These are phyloP conservation scores for Aspergillus alliaceus DNA, from an alignment of 2,329 filamentous ascomycete species.

Conservation along the genomic window DNA sequence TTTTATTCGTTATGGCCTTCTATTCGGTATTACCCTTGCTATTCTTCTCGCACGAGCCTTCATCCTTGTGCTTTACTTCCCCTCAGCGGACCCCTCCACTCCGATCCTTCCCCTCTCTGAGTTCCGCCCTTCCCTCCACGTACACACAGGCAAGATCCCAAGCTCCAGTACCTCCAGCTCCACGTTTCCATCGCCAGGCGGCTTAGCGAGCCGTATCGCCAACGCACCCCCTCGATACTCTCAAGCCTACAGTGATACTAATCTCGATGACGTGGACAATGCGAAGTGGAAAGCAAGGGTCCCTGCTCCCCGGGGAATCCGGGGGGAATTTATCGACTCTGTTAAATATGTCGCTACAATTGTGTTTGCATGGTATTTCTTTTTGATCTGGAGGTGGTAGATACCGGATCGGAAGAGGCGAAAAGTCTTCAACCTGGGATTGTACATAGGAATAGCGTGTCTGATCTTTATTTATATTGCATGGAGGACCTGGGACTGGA, in stretches of 20 bases:
- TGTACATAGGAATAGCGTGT: neutral
- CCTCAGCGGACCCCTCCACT: conserved; percentile 9
- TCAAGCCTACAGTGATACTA: conserved; percentile 25
- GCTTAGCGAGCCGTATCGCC: conserved; percentile 30
- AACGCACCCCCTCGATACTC: conserved; percentile 21
- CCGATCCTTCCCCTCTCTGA: conserved; percentile 33
- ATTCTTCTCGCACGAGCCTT: conserved; percentile 49
- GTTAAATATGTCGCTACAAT: conserved; percentile 64
- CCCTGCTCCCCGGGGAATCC: conserved; percentile 41
- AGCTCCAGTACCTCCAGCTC: conserved; percentile 35
- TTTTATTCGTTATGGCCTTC: conserved; percentile 73
- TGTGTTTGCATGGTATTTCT: conserved; percentile 64
- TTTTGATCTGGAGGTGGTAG: conserved; percentile 64
- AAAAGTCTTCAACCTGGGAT: too few species aligned
- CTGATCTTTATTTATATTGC: neutral
- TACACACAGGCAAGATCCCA: conserved; percentile 22
- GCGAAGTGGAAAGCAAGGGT: conserved; percentile 29
- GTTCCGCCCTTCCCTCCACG: conserved; percentile 23
- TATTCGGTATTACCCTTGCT: conserved; percentile 57
- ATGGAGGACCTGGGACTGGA: neutral
- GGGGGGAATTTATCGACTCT: conserved; percentile 62
- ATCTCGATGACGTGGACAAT: conserved; percentile 20
- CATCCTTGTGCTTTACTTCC: conserved; percentile 26
- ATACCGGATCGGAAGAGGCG: neutral
- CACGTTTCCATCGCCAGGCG: conserved; percentile 26